Percentiles rank a stretch among this genome's conserved stretches.
Conservation (phyloP, 2,329 filamentous ascomycete species). For the Curvularia eragrostidis region DNA sequence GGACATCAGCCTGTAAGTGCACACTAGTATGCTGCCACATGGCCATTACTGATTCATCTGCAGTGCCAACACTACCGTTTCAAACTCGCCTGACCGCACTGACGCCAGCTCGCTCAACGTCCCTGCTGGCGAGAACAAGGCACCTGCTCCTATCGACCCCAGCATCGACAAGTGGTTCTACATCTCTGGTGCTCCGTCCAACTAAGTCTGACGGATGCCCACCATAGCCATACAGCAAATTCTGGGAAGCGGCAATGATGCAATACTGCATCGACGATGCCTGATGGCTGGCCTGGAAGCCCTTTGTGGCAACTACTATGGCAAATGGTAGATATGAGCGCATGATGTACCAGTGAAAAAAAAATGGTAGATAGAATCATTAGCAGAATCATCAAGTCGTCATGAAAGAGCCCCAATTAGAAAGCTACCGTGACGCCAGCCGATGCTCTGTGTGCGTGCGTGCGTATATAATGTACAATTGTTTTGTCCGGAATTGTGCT, state of each 20-base stretch:
- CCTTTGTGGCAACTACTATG: constrained; percentile 3
- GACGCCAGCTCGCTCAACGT: constrained; percentile 75
- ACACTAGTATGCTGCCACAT: constrained; percentile 28
- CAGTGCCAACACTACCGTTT: constrained; percentile 81
- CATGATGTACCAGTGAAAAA: constrained; percentile 20
- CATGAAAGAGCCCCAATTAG: constrained; percentile 10
- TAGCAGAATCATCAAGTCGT: constrained; percentile 20
- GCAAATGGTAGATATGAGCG: constrained; percentile 10
- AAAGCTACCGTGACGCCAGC: constrained; percentile 36
- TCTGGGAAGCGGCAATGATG: constrained; percentile 2
- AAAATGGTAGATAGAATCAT: constrained; percentile 29
- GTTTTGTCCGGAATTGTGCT: neutral
- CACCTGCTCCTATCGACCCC: constrained; percentile 87
- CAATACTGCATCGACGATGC: constrained; percentile 8
- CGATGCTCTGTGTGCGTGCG: constrained; percentile 25
- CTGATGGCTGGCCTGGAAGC: constrained; percentile 4
- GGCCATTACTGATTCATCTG: constrained; percentile 24
- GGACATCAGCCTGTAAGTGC: constrained; percentile 79
- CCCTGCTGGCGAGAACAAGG: constrained; percentile 78
- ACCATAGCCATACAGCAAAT: neutral
- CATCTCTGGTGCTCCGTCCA: constrained; percentile 81
- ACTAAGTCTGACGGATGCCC: constrained; percentile 10
- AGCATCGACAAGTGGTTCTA: constrained; percentile 99
- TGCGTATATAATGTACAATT: constrained; percentile 7
- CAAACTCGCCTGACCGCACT: constrained; percentile 75